Evolutionary conservation across 345 rosid species (phyloP), one percentile per base, ranked within the genome.

Genomic region (Aquilaria sinensis): DNA sequence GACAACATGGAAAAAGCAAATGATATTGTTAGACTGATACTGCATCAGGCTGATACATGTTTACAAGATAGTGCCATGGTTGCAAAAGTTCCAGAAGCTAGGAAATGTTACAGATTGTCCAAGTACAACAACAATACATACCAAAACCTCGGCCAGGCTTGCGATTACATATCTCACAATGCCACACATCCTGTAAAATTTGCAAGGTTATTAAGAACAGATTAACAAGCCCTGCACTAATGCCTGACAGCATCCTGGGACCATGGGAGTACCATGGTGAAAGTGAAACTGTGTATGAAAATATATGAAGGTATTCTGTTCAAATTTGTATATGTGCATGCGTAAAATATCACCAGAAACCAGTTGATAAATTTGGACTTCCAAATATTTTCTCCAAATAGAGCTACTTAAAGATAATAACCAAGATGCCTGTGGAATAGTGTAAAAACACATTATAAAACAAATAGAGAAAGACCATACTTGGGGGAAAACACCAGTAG

Each of bases 91-190:
- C 5, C 43, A 47, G 54, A 41, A 63, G 15, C 31, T 13, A 29
- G 34, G 8, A 9, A 37, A 37, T 4, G 8, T 37, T 1, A 37
- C 43, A 37, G 8, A 37, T 9, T 9, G 7, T 37, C 43, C 43
- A 37, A 9, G 5, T 37, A 5, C 8, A 56, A 32, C 16, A 58
- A 64, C 30, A 32, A 10, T 32, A 65, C 95, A 54, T 85, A 94
- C 99, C 99, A 75, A 94, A 90, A 53, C 99, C 99, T 71, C 99
- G 92, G 58, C 99, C 99, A 16, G 99, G 97, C 83, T 87, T 90
- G 64, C 91, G 85, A 72, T 85, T 90, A 72, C 99, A 94, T 69
- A 94, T 90, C 72, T 90, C 99, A 77, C 97, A 94, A 73, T 90
- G 97, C 99, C 99, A 94, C 67, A 83, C 93, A 71, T 90, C 99